These are phyloP conservation scores for Tolypocladium endophyticum DNA, from an alignment of 2,329 filamentous ascomycete genomes.

Conservation along the genomic window DNA sequence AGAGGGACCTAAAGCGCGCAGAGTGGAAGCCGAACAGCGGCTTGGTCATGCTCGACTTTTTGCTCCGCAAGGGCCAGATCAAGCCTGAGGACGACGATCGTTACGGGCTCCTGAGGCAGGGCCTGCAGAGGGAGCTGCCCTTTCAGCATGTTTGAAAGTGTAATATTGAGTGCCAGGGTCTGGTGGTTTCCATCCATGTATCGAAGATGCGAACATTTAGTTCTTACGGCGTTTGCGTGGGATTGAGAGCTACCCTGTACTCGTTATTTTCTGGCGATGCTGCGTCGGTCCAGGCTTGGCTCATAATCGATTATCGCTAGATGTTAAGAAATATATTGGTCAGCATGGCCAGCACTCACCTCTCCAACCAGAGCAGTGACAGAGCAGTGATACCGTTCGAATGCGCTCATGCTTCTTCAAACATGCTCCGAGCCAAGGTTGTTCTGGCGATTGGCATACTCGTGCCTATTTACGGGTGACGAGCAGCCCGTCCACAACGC, in stretches of 20 bases:
- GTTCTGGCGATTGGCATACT: not conserved
- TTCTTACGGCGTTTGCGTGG: not conserved
- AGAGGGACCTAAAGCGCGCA: slow-evolving; percentile 11
- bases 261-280: not conserved
- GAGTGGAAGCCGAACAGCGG: slow-evolving; percentile 28
- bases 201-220: not conserved
- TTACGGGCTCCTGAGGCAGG: slow-evolving; percentile 9
- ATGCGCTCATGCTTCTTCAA: not conserved
- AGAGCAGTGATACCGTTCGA: not conserved
- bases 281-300: not conserved
- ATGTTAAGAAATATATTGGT: not conserved
- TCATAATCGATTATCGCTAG: not conserved
- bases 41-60: slow-evolving; percentile 27
- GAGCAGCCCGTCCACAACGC: not conserved
- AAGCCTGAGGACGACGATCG: slow-evolving; percentile 11
- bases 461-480: not conserved
- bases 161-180: not conserved
- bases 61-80: slow-evolving; percentile 19
- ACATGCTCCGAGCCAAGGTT: not conserved
- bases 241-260: not conserved
- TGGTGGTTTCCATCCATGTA: not conserved
- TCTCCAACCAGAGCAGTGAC: not conserved
- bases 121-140: slow-evolving; percentile 15
- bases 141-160: slow-evolving; percentile 8
- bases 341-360: not conserved